Conservation (phyloP, 331 rosid species). For the Quercus lobata region DNA sequence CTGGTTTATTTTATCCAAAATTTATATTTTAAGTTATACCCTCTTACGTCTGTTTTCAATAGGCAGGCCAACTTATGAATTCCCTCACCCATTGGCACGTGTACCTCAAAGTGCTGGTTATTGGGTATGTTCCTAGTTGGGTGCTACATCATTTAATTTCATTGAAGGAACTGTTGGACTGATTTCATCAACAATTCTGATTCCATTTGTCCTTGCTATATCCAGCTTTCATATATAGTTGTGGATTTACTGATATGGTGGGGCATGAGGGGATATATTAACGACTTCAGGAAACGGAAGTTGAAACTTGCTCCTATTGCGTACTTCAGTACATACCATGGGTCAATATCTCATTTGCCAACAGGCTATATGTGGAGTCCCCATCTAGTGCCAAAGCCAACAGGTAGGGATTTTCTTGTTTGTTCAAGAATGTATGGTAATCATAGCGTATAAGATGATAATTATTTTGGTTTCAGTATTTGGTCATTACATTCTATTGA, state of each 20-base stretch:
- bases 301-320: conserved; percentile 95
- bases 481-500: not conserved
- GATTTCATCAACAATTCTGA: conserved; percentile 9
- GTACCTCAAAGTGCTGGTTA: conserved; percentile 91
- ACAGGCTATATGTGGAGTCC: conserved; percentile 98
- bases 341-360: conserved; percentile 95
- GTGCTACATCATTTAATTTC: conserved; percentile 5
- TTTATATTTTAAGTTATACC: not conserved
- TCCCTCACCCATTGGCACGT: conserved; percentile 93
- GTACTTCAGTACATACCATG: conserved; percentile 88
- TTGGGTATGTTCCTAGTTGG: conserved; percentile 60
- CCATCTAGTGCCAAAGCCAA: conserved; percentile 90
- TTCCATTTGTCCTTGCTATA: conserved; percentile 25
- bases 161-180: conserved; percentile 11
- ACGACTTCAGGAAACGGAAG: conserved; percentile 79
- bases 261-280: conserved; percentile 84
- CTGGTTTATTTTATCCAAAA: not conserved
- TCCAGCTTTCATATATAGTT: conserved; percentile 80
- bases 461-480: not conserved
- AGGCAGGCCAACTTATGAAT: conserved; percentile 86
- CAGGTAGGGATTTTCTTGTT: conserved; percentile 41
- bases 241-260: conserved; percentile 95
- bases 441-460: not conserved
- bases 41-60: conserved; percentile 33
- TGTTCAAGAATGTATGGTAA: conserved; percentile 1